These are phyloP conservation scores for Nigrospora osmanthi DNA, from an alignment of 2,329 filamentous ascomycete species.

Conservation along the genomic window DNA sequence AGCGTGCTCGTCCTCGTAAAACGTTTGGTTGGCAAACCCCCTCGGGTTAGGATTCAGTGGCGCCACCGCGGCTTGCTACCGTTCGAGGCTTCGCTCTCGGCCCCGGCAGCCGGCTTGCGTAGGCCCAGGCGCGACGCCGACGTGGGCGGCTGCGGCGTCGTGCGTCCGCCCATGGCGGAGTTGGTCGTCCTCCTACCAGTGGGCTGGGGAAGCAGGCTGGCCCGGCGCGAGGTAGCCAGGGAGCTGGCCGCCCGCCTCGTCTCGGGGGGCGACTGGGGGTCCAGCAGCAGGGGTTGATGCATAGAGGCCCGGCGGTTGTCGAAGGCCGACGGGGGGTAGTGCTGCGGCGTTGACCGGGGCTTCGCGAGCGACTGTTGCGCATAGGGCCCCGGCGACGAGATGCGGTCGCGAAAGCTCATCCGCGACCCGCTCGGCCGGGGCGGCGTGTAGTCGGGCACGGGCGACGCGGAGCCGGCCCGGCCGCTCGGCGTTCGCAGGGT, in stretches of 20 bases:
- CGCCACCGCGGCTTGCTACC: constrained; percentile 44
- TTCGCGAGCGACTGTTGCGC: constrained; percentile 36
- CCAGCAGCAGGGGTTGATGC: constrained; percentile 37
- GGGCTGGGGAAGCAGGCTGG: constrained; percentile 46
- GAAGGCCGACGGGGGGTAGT: constrained; percentile 35
- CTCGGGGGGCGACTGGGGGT: constrained; percentile 16
- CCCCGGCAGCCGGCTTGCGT: constrained; percentile 25
- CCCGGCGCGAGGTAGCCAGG: constrained; percentile 40
- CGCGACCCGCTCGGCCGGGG: constrained; percentile 33
- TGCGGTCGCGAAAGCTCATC: constrained; percentile 47
- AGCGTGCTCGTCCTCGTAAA: too few relatives aligned
- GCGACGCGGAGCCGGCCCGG: constrained; percentile 40
- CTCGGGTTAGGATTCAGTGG: constrained; percentile 13
- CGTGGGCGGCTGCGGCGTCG: constrained; percentile 39
- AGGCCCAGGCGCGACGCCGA: constrained; percentile 37
- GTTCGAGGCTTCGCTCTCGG: constrained; percentile 21
- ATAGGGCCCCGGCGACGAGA: constrained; percentile 41
- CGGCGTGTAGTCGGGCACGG: constrained; percentile 35
- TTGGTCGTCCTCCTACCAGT: constrained; percentile 22
- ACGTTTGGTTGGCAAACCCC: too few relatives aligned
- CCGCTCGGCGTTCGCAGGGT: constrained; percentile 37
- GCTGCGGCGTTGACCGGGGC: constrained; percentile 33
- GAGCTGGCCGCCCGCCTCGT: constrained; percentile 47
- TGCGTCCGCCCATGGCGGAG: constrained; percentile 26
- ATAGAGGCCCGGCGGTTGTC: constrained; percentile 41